Base-by-base conservation (phyloP, 768 basidiomycete species). In the Lactifluus subvellereus region DNA sequence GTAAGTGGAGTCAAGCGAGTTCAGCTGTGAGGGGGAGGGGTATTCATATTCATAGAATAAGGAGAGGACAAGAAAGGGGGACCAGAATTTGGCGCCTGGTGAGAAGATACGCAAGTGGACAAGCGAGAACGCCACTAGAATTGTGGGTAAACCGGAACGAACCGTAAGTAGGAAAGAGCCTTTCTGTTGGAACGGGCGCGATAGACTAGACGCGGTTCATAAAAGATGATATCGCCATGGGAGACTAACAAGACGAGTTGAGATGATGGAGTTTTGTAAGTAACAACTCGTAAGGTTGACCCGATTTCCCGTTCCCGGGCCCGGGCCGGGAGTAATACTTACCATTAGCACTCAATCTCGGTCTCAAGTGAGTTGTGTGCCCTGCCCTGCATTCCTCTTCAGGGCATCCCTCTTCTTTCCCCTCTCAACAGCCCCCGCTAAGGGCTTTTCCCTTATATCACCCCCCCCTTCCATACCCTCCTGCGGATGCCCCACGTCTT, bases 401-500 rank as follows among this genome's bases (percentile, higher is more conserved):
- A n/a, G 52, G 61, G 33, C 43, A 18, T 16, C 45, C 37, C 62
- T 35, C 45, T 38, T 62, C 52, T 54, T 47, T 58, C 57, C 59
- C 59, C 53, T 60, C 59, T 60, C 59, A 60, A 60, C 58, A 10
- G 58, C 50, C 59, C 50, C 45, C 61, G 27, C 55, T 38, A 45
- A 54, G 45, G 51, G 35, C 30, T 27, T 59, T 62, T 54, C 53
- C 59, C 57, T 66, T 64, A 64, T 54, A 64, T 64, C 63, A 60
- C 45, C 45, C 63, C 55, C 60, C 57, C 50, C 43, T 59, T 57
- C 48, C 55, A 48, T 65, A 47, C 62, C 57, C 54, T 57, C 57
- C 47, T 52, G 59, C 65, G 67, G n/a, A 66, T 66, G 65, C 58
- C 57, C 65, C 65, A 64, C 59, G 8, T 51, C 65, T 56, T 27